A percentile compares a stretch with the other conserved stretches of the same genome.
Conservation (phyloP, 2,329 filamentous ascomycete species). For the Akanthomyces lecanii region DNA sequence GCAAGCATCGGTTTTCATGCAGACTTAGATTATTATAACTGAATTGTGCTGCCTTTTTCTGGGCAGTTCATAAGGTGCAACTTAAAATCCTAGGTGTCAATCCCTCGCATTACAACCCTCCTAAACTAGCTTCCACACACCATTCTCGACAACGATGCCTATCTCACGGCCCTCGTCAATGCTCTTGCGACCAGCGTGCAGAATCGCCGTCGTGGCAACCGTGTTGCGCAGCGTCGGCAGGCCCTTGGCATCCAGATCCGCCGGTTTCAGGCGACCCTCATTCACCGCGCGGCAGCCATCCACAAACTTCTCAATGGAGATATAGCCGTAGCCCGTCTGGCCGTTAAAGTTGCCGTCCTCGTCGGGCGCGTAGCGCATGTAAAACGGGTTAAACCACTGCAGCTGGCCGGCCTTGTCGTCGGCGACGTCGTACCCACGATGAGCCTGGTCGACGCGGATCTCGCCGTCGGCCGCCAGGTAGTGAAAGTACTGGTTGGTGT, state of each 20-base stretch:
- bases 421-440: constrained; percentile 92
- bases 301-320: constrained; percentile 94
- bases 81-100: background rate
- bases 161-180: constrained; percentile 79
- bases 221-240: constrained; percentile 86
- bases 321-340: constrained; percentile 87
- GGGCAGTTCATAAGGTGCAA: too few species aligned
- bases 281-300: constrained; percentile 79
- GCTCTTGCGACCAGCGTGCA: constrained; percentile 80
- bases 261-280: constrained; percentile 64
- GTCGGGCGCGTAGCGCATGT: constrained; percentile 91
- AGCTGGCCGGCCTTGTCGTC: constrained; percentile 68
- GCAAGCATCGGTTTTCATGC: background rate
- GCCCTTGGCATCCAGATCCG: constrained; percentile 73
- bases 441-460: constrained; percentile 86
- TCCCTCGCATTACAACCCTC: background rate
- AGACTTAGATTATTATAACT: background rate
- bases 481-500: constrained; percentile 96
- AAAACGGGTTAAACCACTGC: constrained; percentile 90
- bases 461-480: constrained; percentile 83
- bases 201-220: constrained; percentile 83
- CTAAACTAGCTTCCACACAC: constrained; percentile 62
- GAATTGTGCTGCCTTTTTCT: background rate
- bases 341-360: constrained; percentile 93
- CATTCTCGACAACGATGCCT: constrained; percentile 64